Conservation (phyloP, 1,284 basidiomycete genomes). For the Phlebopus sp. region DNA sequence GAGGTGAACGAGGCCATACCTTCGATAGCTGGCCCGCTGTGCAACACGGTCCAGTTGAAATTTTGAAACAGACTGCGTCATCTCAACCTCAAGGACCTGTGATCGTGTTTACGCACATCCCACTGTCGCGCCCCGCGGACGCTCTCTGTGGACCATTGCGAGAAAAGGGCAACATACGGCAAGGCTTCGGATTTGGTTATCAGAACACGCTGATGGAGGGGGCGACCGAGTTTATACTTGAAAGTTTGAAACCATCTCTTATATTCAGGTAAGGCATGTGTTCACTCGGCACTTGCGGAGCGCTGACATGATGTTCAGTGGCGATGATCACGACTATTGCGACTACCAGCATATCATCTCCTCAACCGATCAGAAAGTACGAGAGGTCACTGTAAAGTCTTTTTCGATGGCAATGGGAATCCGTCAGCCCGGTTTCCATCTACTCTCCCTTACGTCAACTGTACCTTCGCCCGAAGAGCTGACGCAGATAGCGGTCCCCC, state of each 20-base stretch:
- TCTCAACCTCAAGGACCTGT: conserved; percentile 42
- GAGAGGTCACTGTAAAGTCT: conserved; percentile 80
- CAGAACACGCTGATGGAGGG: conserved; percentile 77
- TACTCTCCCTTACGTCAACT: conserved; percentile 69
- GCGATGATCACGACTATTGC: conserved; percentile 89
- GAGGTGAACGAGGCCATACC: conserved; percentile 48
- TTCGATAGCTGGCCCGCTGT: conserved; percentile 62
- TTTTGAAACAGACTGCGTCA: conserved; percentile 58
- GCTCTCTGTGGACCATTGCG: conserved; percentile 73
- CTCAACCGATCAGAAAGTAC: conserved; percentile 34
- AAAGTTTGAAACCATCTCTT: conserved; percentile 59
- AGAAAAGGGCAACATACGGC: conserved; percentile 68
- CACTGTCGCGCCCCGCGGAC: conserved; percentile 68
- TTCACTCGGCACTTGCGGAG: background rate
- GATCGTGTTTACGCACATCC: conserved; percentile 81
- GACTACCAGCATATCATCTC: conserved; percentile 58
- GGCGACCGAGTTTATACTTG: conserved; percentile 68
- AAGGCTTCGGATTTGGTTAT: conserved; percentile 79
- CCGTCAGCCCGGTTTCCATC: conserved; percentile 77
- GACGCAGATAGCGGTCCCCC: conserved; percentile 23
- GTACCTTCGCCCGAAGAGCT: conserved; percentile 25
- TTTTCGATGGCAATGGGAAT: conserved; percentile 82
- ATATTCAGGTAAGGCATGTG: conserved; percentile 65
- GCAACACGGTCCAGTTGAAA: conserved; percentile 65
- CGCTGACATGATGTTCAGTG: conserved; percentile 43